Conservation (phyloP, 352 stramenopile genomes). For the Phytophthora hybrid region DNA sequence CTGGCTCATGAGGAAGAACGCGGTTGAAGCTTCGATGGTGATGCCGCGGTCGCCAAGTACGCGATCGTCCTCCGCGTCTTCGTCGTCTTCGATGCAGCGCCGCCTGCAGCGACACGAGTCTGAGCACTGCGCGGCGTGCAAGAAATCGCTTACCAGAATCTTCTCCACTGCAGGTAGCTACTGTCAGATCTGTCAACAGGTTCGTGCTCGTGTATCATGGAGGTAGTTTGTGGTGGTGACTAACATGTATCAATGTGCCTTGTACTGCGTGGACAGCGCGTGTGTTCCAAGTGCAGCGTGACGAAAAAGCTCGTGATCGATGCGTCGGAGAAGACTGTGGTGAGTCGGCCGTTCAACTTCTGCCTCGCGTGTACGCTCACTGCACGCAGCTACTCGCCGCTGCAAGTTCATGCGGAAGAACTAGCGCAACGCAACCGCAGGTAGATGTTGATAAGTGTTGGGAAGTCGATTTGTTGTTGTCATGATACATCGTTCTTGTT, state of each 20-base stretch:
- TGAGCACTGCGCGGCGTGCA: slow-evolving; percentile 33
- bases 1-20: slow-evolving; percentile 56
- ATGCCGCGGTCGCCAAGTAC: background rate
- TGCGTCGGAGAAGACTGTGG: slow-evolving; percentile 32
- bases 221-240: background rate
- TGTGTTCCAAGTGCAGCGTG: slow-evolving; percentile 42
- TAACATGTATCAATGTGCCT: background rate
- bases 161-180: slow-evolving; percentile 35
- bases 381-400: slow-evolving; percentile 39
- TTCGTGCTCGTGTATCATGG: background rate
- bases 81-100: slow-evolving; percentile 27
- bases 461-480: background rate
- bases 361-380: slow-evolving; percentile 51
- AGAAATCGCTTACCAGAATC: slow-evolving; percentile 31
- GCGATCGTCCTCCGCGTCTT: slow-evolving; percentile 37
- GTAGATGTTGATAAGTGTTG: slow-evolving; percentile 7
- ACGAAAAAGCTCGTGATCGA: slow-evolving; percentile 46
- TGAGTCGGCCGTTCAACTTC: slow-evolving; percentile 50
- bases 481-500: slow-evolving; percentile 23
- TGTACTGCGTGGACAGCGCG: slow-evolving; percentile 21
- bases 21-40: slow-evolving; percentile 2
- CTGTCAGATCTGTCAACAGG: slow-evolving; percentile 44
- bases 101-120: slow-evolving; percentile 20
- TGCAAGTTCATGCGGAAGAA: slow-evolving; percentile 47
- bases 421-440: slow-evolving; percentile 19